Evolutionary conservation across 306 rosid species (phyloP).

Genomic region (Castanopsis chinensis): DNA sequence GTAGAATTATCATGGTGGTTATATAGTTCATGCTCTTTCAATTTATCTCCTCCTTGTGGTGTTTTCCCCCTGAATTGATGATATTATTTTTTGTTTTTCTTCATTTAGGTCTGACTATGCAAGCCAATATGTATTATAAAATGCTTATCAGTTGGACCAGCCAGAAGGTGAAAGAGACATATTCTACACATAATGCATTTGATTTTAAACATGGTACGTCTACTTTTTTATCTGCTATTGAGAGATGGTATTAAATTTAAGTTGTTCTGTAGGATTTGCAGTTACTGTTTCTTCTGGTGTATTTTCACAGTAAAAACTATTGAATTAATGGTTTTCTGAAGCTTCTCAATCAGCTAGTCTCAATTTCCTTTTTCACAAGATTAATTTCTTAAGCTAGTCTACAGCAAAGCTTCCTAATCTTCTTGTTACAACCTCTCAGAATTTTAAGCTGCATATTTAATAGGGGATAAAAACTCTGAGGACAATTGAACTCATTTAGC

Average conservation of each 20-base stretch:
- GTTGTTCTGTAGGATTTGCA: not conserved
- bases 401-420: not conserved
- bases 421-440: not conserved
- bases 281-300: too few relatives aligned
- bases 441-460: not conserved
- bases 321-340: not conserved
- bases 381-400: not conserved
- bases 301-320: not conserved
- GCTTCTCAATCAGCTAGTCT: not conserved
- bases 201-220: slow-evolving; percentile 77
- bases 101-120: slow-evolving; percentile 77
- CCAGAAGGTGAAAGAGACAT: slow-evolving; percentile 84
- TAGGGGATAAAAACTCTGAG: not conserved
- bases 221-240: slow-evolving; percentile 7
- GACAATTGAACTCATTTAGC: not conserved
- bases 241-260: not conserved
- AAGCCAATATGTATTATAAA: slow-evolving; percentile 87
- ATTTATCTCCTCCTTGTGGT: slow-evolving; percentile 10
- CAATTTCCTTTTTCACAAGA: not conserved
- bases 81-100: slow-evolving; percentile 5
- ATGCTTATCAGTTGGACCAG: slow-evolving; percentile 97
- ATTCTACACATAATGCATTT: slow-evolving; percentile 72
- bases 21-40: not conserved
- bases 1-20: too few relatives aligned
- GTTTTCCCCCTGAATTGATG: slow-evolving; percentile 19